phyloP scores from a whole-genome alignment of 2,329 filamentous ascomycete species.

The Drechslerella coelobrocha region DNA sequence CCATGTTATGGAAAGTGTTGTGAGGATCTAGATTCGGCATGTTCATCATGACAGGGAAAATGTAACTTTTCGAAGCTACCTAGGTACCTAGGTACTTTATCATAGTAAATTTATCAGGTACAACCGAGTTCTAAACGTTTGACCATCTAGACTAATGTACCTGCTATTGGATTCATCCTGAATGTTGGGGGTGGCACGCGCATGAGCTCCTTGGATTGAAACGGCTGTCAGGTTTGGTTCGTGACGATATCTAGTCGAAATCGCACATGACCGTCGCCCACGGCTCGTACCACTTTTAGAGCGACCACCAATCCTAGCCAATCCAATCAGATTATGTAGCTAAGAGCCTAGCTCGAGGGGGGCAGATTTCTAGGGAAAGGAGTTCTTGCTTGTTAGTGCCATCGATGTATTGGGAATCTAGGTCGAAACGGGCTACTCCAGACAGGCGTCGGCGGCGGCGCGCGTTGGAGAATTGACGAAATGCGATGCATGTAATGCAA shows the following conservation, averaged over 20 bases:
- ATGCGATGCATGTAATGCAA: too few relatives aligned
- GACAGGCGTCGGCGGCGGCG: neutral
- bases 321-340: neutral
- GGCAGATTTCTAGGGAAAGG: neutral
- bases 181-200: neutral
- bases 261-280: neutral
- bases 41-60: too few relatives aligned
- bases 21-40: too few relatives aligned
- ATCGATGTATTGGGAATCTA: neutral
- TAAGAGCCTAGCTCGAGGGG: neutral
- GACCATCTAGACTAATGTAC: too few relatives aligned
- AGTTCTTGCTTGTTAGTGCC: neutral
- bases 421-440: conserved; percentile 21
- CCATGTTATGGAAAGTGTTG: too few relatives aligned
- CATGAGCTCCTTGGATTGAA: neutral
- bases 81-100: too few relatives aligned
- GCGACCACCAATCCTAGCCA: neutral
- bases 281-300: too few relatives aligned
- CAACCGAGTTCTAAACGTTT: too few relatives aligned
- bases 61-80: too few relatives aligned
- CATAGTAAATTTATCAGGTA: too few relatives aligned
- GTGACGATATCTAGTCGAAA: conserved; percentile 28
- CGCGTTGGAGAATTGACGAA: too few relatives aligned
- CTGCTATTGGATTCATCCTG: too few relatives aligned
- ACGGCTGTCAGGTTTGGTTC: neutral